These are phyloP conservation scores for Dactylonectria macrodidyma DNA, from an alignment of 2,329 filamentous ascomycete species.

Conservation along the genomic window DNA sequence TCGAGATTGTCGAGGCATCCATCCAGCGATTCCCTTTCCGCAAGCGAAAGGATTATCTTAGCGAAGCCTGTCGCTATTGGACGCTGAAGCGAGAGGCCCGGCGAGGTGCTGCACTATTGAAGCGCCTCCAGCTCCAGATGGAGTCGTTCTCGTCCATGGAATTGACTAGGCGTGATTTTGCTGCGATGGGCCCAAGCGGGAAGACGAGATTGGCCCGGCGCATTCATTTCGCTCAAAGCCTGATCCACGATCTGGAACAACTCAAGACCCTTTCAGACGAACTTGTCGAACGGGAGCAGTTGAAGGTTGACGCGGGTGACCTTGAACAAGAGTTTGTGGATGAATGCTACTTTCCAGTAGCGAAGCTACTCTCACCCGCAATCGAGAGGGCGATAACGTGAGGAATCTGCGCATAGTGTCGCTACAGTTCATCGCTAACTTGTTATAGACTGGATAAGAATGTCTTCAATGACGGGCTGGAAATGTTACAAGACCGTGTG, in stretches of 20 bases:
- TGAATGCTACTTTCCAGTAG: constrained; percentile 91
- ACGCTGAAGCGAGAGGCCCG: constrained; percentile 95
- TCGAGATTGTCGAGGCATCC: constrained; percentile 87
- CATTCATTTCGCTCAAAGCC: constrained; percentile 87
- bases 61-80: constrained; percentile 97
- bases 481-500: constrained; percentile 66
- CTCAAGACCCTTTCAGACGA: constrained; percentile 79
- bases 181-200: constrained; percentile 91
- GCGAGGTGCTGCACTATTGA: constrained; percentile 90
- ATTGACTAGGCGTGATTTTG: constrained; percentile 93
- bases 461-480: constrained; percentile 69
- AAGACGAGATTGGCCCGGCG: constrained; percentile 83
- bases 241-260: constrained; percentile 83
- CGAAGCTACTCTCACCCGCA: constrained; percentile 81
- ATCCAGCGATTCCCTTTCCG: constrained; percentile 84
- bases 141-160: constrained; percentile 98
- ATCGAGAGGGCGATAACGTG: constrained; percentile 86
- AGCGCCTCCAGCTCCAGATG: constrained; percentile 93
- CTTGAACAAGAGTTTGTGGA: constrained; percentile 86
- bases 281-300: constrained; percentile 81
- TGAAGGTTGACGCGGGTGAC: constrained; percentile 83
- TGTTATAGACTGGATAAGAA: constrained; percentile 73
- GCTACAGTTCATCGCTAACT: constrained; percentile 55
- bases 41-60: constrained; percentile 92
- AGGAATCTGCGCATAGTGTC: constrained; percentile 58